Conservation (phyloP, 768 basidiomycete species). For the Tylopilus sp. region DNA sequence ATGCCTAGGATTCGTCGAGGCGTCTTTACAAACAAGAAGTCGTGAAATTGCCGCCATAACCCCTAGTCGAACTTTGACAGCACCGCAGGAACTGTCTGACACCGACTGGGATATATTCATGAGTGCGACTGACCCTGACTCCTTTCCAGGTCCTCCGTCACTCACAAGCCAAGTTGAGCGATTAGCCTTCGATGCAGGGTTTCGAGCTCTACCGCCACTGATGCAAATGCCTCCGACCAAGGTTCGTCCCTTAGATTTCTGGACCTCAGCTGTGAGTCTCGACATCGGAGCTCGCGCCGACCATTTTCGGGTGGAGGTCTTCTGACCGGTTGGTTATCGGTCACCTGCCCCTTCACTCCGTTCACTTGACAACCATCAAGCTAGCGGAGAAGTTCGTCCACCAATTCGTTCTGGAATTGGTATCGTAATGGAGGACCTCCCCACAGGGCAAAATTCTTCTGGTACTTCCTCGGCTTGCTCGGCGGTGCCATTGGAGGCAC, state of each 20-base stretch:
- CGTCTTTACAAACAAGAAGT: background rate
- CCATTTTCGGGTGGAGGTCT: background rate
- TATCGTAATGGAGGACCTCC: background rate
- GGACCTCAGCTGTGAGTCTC: background rate
- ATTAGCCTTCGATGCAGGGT: background rate
- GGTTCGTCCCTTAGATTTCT: background rate
- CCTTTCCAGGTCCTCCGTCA: background rate
- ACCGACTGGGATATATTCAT: too few species aligned
- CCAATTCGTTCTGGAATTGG: background rate
- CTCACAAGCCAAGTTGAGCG: background rate
- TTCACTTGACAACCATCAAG: constrained; percentile 24
- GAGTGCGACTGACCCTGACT: background rate
- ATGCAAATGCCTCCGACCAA: background rate
- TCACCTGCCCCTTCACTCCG: background rate
- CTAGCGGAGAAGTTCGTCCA: background rate
- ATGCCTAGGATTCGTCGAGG: background rate
- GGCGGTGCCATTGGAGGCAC: background rate
- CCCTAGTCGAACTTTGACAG: background rate
- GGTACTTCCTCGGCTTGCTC: background rate
- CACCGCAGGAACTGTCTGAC: background rate
- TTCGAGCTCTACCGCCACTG: background rate
- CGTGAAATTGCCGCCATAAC: background rate
- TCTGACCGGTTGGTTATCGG: constrained; percentile 2
- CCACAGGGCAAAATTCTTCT: background rate
- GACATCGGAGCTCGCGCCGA: background rate